phyloP scores from a whole-genome alignment of 495 filamentous ascomycete genomes.

The Penicillium salamii region DNA sequence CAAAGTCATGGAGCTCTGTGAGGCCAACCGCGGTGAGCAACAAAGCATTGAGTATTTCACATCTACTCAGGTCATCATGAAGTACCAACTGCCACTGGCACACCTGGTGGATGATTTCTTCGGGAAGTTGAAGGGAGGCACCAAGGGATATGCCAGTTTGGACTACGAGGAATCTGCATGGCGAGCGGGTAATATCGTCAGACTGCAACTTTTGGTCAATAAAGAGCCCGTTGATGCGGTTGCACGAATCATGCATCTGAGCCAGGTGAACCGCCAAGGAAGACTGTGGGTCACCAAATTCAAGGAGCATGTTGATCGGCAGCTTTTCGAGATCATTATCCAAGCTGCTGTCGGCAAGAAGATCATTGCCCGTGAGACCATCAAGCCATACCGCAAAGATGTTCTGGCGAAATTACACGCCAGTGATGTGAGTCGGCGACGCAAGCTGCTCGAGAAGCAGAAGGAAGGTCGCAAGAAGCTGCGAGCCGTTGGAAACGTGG shows the following conservation, averaged over 20 bases:
- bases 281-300: conserved; percentile 92
- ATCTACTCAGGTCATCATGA: conserved; percentile 90
- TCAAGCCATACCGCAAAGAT: conserved; percentile 97
- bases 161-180: conserved; percentile 96
- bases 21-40: conserved; percentile 83
- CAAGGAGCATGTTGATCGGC: conserved; percentile 91
- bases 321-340: conserved; percentile 95
- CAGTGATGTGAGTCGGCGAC: conserved; percentile 74
- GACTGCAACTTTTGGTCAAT: conserved; percentile 91
- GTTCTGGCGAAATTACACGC: conserved; percentile 92
- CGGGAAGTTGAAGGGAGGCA: conserved; percentile 89
- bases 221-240: conserved; percentile 91
- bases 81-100: conserved; percentile 83
- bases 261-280: conserved; percentile 73
- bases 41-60: conserved; percentile 86
- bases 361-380: conserved; percentile 87
- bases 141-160: conserved; percentile 77
- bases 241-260: conserved; percentile 79
- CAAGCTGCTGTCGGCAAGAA: conserved; percentile 83
- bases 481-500: conserved; percentile 67
- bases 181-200: conserved; percentile 74
- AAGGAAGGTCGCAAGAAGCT: conserved; percentile 93
- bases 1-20: conserved; percentile 92
- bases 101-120: conserved; percentile 97
- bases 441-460: conserved; percentile 92